A percentile compares a stretch with the other conserved stretches of the same genome.
These are phyloP conservation scores for Aegilops sharonensis DNA, from an alignment of 176 grass and related monocot species.

Conservation along the genomic window DNA sequence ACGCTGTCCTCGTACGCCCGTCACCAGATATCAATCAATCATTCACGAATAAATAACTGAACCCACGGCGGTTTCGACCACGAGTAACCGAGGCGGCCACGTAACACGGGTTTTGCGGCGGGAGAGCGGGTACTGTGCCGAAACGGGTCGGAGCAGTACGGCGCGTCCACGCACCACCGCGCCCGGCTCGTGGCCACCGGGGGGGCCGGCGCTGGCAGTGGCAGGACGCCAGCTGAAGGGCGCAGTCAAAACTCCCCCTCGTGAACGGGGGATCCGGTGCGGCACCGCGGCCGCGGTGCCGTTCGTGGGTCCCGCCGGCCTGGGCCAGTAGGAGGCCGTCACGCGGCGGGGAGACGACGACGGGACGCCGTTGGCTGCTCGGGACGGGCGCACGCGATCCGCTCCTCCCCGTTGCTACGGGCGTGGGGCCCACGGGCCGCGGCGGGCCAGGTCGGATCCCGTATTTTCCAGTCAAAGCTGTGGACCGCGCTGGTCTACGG, in stretches of 20 bases:
- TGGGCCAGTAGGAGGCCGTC: not conserved
- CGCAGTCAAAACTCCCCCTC: constrained; percentile 4
- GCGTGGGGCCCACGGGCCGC: not conserved
- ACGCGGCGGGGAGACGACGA: not conserved
- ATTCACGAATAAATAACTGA: too few relatives aligned
- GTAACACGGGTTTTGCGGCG: not conserved
- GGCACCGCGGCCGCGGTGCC: too few relatives aligned
- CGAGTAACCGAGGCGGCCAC: too few relatives aligned
- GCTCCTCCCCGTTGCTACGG: not conserved
- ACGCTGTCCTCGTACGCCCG: constrained; percentile 33
- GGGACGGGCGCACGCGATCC: not conserved
- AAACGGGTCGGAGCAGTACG: constrained; percentile 1
- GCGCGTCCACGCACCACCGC: not conserved
- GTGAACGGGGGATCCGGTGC: constrained; percentile 19
- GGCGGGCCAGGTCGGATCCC: constrained; percentile 8
- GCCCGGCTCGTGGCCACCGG: not conserved
- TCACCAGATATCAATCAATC: too few relatives aligned
- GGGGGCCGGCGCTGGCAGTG: not conserved
- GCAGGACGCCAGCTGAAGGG: not conserved
- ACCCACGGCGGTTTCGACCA: too few relatives aligned
- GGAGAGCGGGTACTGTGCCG: not conserved
- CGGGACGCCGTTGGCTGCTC: not conserved
- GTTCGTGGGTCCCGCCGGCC: too few relatives aligned
- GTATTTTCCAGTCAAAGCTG: constrained; percentile 5
- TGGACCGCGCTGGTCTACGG: constrained; percentile 20